phyloP scores from a whole-genome alignment of 441 rosid species.

The Cnidoscolus chayamansa region DNA sequence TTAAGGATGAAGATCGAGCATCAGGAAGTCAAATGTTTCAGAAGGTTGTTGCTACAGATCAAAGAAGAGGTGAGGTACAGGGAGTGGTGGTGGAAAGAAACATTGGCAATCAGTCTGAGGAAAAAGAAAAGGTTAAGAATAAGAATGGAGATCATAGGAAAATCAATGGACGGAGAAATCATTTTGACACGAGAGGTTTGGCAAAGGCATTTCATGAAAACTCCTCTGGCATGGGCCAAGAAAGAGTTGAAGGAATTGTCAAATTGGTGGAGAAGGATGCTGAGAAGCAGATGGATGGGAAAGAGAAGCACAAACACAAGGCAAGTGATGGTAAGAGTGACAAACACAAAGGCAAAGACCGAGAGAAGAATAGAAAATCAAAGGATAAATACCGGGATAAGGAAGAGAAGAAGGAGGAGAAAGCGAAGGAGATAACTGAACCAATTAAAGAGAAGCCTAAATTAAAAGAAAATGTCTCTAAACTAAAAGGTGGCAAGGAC shows the following conservation, averaged over 20 bases:
- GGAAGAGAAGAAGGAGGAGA: constrained; percentile 47
- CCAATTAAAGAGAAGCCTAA: constrained; percentile 35
- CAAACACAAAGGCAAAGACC: constrained; percentile 37
- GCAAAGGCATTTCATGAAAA: constrained; percentile 31
- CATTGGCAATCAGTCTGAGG: constrained; percentile 22
- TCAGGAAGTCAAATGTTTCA: constrained; percentile 46
- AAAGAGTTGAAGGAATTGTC: constrained; percentile 32
- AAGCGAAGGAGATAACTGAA: constrained; percentile 35
- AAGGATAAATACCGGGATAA: constrained; percentile 37
- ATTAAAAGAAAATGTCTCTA: constrained; percentile 27
- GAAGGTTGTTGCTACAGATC: constrained; percentile 29
- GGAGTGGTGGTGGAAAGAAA: constrained; percentile 29
- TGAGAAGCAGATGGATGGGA: constrained; percentile 32
- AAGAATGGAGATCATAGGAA: constrained; percentile 37
- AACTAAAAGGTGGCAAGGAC: constrained; percentile 30
- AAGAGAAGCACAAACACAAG: constrained; percentile 37
- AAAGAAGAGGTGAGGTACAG: constrained; percentile 27
- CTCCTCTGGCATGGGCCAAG: constrained; percentile 31
- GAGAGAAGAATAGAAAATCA: constrained; percentile 33
- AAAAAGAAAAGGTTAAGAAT: constrained; percentile 33
- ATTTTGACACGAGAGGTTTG: constrained; percentile 25
- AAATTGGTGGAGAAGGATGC: constrained; percentile 40
- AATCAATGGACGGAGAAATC: constrained; percentile 34
- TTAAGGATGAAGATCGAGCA: constrained; percentile 46
- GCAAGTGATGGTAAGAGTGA: constrained; percentile 34